Conservation (phyloP, 208 protist species). For the Leishmania major region DNA sequence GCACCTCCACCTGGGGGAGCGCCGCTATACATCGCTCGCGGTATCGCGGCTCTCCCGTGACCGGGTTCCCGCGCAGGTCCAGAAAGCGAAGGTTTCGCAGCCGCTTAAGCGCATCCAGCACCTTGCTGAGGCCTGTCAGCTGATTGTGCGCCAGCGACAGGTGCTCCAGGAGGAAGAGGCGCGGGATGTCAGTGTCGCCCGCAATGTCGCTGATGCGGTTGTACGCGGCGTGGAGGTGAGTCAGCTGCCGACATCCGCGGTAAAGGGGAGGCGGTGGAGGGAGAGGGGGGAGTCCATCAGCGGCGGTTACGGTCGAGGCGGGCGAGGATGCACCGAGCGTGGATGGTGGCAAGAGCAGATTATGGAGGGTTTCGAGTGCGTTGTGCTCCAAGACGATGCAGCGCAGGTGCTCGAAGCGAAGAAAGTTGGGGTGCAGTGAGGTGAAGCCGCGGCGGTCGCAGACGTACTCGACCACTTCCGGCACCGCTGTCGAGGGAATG, state of each 20-base stretch:
- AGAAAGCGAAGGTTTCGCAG: constrained; percentile 60
- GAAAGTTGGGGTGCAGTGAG: constrained; percentile 62
- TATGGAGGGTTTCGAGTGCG: constrained; percentile 39
- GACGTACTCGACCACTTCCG: constrained; percentile 44
- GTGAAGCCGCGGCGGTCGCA: constrained; percentile 53
- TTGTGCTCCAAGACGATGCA: constrained; percentile 72
- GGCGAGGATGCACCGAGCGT: neutral
- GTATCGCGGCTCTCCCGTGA: constrained; percentile 66
- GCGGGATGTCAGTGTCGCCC: constrained; percentile 49
- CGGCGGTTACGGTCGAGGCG: neutral
- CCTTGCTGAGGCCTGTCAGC: constrained; percentile 46
- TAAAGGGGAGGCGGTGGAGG: constrained; percentile 13
- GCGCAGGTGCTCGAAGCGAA: constrained; percentile 64
- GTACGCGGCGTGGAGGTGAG: constrained; percentile 43
- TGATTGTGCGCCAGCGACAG: constrained; percentile 69
- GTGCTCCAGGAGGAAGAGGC: constrained; percentile 54
- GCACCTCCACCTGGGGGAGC: constrained; percentile 67
- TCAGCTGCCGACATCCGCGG: constrained; percentile 61
- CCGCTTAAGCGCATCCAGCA: constrained; percentile 39
- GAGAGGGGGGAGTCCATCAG: neutral
- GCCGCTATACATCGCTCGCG: constrained; percentile 57
- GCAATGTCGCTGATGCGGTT: constrained; percentile 46
- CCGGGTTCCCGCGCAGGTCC: constrained; percentile 71
- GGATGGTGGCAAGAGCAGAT: constrained; percentile 38
- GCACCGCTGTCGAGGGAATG: constrained; percentile 42